Percentiles rank a stretch among this genome's conserved stretches.
These are phyloP conservation scores for Gossypium longicalyx DNA, from an alignment of 345 rosid species.

Conservation along the genomic window DNA sequence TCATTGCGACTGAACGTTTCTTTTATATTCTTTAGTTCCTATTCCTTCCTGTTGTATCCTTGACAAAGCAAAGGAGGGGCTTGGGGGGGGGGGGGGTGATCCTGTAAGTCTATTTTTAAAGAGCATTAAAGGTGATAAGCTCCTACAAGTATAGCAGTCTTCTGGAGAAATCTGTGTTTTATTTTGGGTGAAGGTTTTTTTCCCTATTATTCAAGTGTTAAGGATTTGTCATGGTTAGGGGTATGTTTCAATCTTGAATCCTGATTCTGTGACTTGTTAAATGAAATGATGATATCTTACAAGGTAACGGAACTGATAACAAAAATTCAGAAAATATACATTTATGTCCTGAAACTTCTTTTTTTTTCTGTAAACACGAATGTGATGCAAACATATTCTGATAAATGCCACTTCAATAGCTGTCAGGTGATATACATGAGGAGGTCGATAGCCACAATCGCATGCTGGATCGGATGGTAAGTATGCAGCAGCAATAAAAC, in stretches of 20 bases:
- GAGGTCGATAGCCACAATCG: slow-evolving; percentile 85
- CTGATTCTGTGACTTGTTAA: neutral
- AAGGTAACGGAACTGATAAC: neutral
- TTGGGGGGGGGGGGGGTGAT: no score
- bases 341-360: neutral
- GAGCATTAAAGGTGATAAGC: slow-evolving; percentile 1
- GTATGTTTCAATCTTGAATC: neutral
- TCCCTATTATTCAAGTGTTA: neutral
- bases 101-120: neutral
- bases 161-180: neutral
- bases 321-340: neutral
- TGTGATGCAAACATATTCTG: slow-evolving; percentile 6
- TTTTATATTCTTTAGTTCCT: neutral
- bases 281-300: neutral
- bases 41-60: neutral
- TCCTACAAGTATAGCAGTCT: neutral
- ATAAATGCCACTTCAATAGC: slow-evolving; percentile 33
- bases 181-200: neutral
- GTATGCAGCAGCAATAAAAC: neutral
- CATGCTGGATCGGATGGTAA: slow-evolving; percentile 85
- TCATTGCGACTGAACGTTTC: neutral
- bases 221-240: neutral
- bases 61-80: neutral
- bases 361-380: neutral
- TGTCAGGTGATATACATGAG: slow-evolving; percentile 83